These are phyloP conservation scores for Boletus subluridellus DNA, from an alignment of 1,284 basidiomycete genomes.

Conservation along the genomic window DNA sequence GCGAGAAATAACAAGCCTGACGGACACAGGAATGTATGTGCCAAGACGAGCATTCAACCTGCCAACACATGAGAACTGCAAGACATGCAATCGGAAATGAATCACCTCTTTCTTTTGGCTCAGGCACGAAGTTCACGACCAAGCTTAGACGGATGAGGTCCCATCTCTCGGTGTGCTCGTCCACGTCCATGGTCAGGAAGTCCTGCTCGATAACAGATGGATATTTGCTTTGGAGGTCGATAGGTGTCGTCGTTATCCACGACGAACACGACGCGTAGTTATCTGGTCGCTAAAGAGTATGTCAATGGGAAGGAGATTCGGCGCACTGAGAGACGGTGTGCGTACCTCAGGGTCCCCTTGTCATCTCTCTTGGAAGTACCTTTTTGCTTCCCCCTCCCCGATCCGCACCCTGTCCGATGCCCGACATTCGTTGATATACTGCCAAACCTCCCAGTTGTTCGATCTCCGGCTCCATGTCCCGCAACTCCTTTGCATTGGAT, in stretches of 20 bases:
- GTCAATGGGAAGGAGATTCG: too few relatives aligned
- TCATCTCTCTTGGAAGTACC: conserved; percentile 37
- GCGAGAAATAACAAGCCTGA: conserved; percentile 70
- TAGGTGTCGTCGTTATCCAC: conserved; percentile 39
- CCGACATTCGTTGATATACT: conserved; percentile 77
- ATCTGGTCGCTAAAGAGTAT: too few relatives aligned
- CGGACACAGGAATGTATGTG: conserved; percentile 56
- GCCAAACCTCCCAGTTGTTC: conserved; percentile 69
- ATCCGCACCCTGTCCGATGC: conserved; percentile 71
- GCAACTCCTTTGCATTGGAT: too few relatives aligned
- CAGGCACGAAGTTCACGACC: too few relatives aligned
- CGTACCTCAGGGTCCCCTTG: conserved; percentile 34
- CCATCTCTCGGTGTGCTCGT: too few relatives aligned
- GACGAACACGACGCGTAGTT: too few relatives aligned
- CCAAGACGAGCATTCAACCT: conserved; percentile 75
- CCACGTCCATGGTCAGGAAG: too few relatives aligned
- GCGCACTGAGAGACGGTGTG: too few relatives aligned
- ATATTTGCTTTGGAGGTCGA: conserved; percentile 80
- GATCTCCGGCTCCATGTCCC: conserved; percentile 49
- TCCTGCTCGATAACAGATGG: conserved; percentile 73
- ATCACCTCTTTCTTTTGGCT: too few relatives aligned
- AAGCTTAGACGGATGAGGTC: too few relatives aligned
- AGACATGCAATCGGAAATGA: too few relatives aligned
- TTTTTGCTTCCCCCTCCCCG: conserved; percentile 84
- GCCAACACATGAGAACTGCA: neutral